Evolutionary conservation across 2,329 filamentous ascomycete species (phyloP).

Genomic region (Diplodia corticola): DNA sequence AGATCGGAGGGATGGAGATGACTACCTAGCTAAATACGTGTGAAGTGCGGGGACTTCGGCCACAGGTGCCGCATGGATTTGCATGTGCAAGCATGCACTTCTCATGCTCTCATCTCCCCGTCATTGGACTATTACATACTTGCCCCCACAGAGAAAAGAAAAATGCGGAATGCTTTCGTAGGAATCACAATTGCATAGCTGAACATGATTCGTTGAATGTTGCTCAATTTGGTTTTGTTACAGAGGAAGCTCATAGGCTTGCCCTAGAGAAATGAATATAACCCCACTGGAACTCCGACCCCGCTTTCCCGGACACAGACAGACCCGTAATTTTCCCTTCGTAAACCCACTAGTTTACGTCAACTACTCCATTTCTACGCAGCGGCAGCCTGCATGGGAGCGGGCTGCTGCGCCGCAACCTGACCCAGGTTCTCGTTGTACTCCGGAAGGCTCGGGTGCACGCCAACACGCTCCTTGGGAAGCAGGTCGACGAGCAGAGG

Average conservation of each 20-base stretch:
- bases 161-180: neutral
- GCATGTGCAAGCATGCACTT: neutral
- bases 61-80: neutral
- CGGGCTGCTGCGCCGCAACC: constrained; percentile 11
- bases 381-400: constrained; percentile 23
- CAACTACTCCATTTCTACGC: constrained; percentile 35
- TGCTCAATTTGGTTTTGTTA: neutral
- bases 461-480: constrained; percentile 91
- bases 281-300: neutral
- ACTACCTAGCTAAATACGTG: neutral
- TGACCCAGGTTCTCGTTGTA: constrained; percentile 25
- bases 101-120: too few relatives aligned
- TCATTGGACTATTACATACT: neutral
- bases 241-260: neutral
- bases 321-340: constrained; percentile 7
- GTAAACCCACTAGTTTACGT: neutral
- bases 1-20: neutral
- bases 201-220: neutral
- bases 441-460: constrained; percentile 50
- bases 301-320: neutral
- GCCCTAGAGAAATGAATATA: neutral
- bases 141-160: neutral
- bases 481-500: constrained; percentile 88
- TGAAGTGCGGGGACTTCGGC: neutral
- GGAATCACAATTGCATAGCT: neutral